These are phyloP conservation scores for Blastobotrys peoriensis DNA, from an alignment of 805 yeast genomes.

Conservation along the genomic window DNA sequence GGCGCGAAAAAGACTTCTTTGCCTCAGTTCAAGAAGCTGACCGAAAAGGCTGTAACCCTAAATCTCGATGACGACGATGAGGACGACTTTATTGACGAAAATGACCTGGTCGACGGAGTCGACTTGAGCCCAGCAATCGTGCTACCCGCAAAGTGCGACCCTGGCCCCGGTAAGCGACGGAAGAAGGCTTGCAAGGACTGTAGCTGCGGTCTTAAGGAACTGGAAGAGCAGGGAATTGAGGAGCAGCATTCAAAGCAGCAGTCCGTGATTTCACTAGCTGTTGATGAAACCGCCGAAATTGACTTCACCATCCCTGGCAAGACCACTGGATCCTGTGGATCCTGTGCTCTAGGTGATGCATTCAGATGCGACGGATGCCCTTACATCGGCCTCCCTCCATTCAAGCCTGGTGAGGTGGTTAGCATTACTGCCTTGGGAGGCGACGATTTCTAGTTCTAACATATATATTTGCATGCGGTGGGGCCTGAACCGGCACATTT, in stretches of 20 bases:
- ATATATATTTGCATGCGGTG: neutral
- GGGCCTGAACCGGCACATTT: neutral
- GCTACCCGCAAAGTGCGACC: conserved; percentile 55
- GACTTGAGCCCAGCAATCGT: conserved; percentile 35
- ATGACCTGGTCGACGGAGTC: conserved; percentile 44
- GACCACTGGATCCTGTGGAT: conserved; percentile 89
- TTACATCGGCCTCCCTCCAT: conserved; percentile 92
- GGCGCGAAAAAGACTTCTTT: conserved; percentile 5
- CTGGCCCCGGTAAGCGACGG: conserved; percentile 46
- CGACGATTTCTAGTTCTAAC: conserved; percentile 54
- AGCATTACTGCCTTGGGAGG: conserved; percentile 56
- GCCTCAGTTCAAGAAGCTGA: conserved; percentile 26
- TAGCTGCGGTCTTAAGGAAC: conserved; percentile 91
- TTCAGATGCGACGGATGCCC: conserved; percentile 99
- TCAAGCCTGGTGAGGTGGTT: conserved; percentile 93
- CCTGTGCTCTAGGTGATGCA: conserved; percentile 96
- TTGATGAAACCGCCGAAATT: conserved; percentile 76
- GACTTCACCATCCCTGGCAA: conserved; percentile 97
- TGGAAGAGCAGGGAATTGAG: conserved; percentile 48
- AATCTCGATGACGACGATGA: conserved; percentile 39
- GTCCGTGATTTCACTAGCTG: conserved; percentile 48
- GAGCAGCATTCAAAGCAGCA: conserved; percentile 44
- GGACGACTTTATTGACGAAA: conserved; percentile 52
- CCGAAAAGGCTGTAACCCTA: conserved; percentile 39
- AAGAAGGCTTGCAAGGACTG: conserved; percentile 97